Evolutionary conservation across 306 rosid species (phyloP), one percentile per base, ranked within the genome.

Genomic region (Fagus crenata): DNA sequence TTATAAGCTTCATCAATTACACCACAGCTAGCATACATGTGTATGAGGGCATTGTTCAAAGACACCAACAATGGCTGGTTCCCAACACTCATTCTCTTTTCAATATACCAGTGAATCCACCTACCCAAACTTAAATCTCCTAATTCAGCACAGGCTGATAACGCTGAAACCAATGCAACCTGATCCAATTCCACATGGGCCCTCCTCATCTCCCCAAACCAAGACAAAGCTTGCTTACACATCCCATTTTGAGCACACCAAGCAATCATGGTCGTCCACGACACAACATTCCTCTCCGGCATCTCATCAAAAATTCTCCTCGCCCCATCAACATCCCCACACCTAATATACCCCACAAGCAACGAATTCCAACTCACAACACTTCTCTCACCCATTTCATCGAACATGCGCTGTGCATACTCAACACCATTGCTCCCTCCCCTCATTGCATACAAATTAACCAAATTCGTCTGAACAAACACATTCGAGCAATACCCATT

Each of bases 1-100:
- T 80, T 78, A 70, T 63, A 71, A 32, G 93, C 96, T 72, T 84
- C 90, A 37, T 78, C 90, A 64, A 82, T 81, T 13, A 84, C 58
- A 63, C 94, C 93, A 76, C 96, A 90, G 63, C 90, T 86, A 5
- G 90, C 90, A 70, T 89, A 89, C 96, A 90, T 93, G 76, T 93
- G 96, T 18, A 93, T 80, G 64, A 93, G 90, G 9, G 94, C 89
- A 81, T 90, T 89, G 87, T 77, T 79, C 87, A 93, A 69, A 58
- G 84, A 87, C 73, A 89, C 84, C 58, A 80, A 85, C 22, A 84
- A 70, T 6, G 78, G 76, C 9, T 17, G 60, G 35, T 75, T 65
- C 67, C 54, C 78, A 2, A 49, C 76, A 49, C 69, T 71, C 80
- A 86, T 75, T 72, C 81, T 55, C 76, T 78, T 77, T 18, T 82